These are phyloP conservation scores for Wickerhamiella galacta DNA, from an alignment of 805 yeast genomes.

Conservation along the genomic window DNA sequence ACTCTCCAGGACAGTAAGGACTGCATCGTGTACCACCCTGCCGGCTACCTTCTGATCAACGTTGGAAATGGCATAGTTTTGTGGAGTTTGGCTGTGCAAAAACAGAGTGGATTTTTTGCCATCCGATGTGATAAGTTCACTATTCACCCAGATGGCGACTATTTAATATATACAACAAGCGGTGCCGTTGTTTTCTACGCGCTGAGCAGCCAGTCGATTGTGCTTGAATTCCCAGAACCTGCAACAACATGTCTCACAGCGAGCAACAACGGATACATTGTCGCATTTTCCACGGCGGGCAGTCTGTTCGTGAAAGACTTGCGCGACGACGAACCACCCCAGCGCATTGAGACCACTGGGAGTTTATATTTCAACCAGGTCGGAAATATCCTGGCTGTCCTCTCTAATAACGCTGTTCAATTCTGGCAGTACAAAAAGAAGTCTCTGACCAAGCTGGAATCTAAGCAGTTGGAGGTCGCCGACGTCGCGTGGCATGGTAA, in stretches of 20 bases:
- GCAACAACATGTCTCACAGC: neutral
- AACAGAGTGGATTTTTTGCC: neutral
- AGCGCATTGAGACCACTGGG: neutral
- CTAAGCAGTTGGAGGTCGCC: neutral
- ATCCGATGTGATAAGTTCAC: neutral
- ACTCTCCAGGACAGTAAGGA: too few relatives aligned
- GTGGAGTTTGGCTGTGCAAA: neutral
- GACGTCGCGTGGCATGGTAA: neutral
- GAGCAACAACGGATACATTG: conserved; percentile 1
- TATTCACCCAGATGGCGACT: conserved; percentile 4
- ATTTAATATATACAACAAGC: neutral
- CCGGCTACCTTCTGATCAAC: neutral
- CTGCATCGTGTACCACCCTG: conserved; percentile 1
- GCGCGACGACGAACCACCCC: conserved; percentile 1
- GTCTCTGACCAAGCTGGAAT: neutral
- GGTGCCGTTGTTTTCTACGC: neutral
- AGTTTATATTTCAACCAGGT: neutral
- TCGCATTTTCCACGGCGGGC: neutral
- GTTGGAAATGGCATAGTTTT: neutral
- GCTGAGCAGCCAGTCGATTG: neutral
- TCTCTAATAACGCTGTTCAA: too few relatives aligned
- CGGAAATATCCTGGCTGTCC: neutral
- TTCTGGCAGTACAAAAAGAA: conserved; percentile 2
- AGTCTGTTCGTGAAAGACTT: conserved; percentile 1
- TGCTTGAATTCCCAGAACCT: neutral